Conservation (phyloP, 2,329 filamentous ascomycete genomes). For the Colletotrichum noveboracense region DNA sequence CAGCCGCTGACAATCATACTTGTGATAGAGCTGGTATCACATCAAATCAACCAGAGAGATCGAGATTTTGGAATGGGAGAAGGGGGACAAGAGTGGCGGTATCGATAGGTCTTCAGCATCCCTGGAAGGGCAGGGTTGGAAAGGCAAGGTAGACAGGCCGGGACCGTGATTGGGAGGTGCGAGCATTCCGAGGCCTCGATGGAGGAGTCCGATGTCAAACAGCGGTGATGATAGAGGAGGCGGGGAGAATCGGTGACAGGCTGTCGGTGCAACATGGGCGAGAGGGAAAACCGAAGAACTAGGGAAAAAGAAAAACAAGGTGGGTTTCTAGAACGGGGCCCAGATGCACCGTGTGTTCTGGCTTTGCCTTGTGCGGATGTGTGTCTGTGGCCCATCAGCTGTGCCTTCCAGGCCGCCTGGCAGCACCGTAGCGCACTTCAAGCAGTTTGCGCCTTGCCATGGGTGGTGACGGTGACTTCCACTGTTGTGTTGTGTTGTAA, state of each 20-base stretch:
- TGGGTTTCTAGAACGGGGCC: conserved; percentile 7
- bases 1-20: background rate
- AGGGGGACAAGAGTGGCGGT: background rate
- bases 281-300: background rate
- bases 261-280: background rate
- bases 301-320: background rate
- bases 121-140: background rate
- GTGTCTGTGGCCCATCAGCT: background rate
- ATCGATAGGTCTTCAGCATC: background rate
- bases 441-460: background rate
- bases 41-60: background rate
- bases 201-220: background rate
- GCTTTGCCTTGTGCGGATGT: conserved; percentile 5
- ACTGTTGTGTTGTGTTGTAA: background rate
- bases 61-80: background rate
- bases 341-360: conserved; percentile 11
- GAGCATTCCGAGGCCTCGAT: background rate
- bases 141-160: background rate
- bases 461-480: background rate
- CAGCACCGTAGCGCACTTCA: background rate
- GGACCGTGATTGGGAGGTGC: background rate
- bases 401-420: background rate
- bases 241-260: conserved; percentile 9
- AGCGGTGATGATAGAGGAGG: conserved; percentile 18
- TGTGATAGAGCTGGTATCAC: background rate